Evolutionary conservation across 2,329 filamentous ascomycete genomes (phyloP), one percentile per base, ranked within the genome.

Genomic region (Colletotrichum lini): DNA sequence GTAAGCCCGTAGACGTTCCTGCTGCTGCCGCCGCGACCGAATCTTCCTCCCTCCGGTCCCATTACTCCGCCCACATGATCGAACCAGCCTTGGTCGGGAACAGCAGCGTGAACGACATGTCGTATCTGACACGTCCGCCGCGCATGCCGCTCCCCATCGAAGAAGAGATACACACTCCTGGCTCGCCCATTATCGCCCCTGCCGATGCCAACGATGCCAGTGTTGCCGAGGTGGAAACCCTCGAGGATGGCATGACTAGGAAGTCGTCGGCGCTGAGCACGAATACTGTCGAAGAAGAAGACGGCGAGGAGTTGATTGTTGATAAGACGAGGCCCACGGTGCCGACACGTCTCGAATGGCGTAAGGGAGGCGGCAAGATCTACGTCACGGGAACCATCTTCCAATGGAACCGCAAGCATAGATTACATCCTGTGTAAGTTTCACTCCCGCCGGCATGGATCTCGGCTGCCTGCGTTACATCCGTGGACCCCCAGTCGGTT

Each of bases 371-470:
- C 70, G 93, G 97, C 69, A 97, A 95, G 82, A 91, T 98, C 74
- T 99, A 98, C 80, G 95, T 99, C 56, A 99, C 96, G 0, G 96
- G 96, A 74, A 98, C 96, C 23, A 98, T 98, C 79, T 97, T 97
- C 77, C 94, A 96, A 80, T 99, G 96, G 96, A 95, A 97, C 82
- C 92, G 93, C 80, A 98, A 98, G 83, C 97, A 95, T 80, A 90
- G 93, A 76, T 85, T 99, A 78, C 91, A 95, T 81, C 91, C 89
- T 81, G 92, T 94, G 95, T 97, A 89, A 89, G 93, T 90, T 49
- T 52, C 54, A 44, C 50, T 65, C 53, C 35, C 21, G 56, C 45
- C 16, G 16, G 12, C 40, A 49, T 58, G 45, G 38, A 50, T 62
- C 57, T 61, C 71, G 74, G 75, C 62, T 74, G 72, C 56, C 64